Percentiles rank a stretch among this genome's conserved stretches.
Conservation (phyloP, 179 eudicot genomes). For the Carnegiea gigantea region DNA sequence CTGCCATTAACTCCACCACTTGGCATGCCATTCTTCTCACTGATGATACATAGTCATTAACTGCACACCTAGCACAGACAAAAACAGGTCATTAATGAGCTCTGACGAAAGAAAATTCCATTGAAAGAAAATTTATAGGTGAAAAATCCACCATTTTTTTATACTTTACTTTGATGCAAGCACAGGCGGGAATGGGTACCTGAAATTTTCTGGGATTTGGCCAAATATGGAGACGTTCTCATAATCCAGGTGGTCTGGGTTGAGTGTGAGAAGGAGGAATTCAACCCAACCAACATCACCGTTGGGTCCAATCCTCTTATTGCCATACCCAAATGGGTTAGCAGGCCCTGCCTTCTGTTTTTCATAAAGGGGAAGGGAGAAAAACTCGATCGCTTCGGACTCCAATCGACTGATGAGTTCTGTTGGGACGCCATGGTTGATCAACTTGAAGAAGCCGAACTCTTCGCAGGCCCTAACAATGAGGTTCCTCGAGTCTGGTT, state of each 20-base stretch:
- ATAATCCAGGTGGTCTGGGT: background rate
- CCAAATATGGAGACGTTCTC: background rate
- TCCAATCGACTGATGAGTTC: constrained; percentile 22
- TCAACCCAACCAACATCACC: constrained; percentile 28
- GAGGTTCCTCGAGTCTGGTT: constrained; percentile 8
- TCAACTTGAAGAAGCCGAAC: constrained; percentile 29
- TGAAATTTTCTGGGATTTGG: constrained; percentile 3
- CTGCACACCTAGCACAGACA: constrained; percentile 15
- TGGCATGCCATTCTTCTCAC: constrained; percentile 31
- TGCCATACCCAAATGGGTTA: constrained; percentile 23
- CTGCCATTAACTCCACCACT: constrained; percentile 21
- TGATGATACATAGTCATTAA: constrained; percentile 20
- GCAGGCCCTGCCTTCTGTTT: constrained; percentile 21
- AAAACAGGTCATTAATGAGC: too few species aligned
- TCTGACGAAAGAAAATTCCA: too few species aligned
- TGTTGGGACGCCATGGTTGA: constrained; percentile 28
- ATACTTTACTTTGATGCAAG: too few species aligned
- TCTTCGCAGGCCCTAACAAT: constrained; percentile 31
- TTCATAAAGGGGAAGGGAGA: constrained; percentile 28
- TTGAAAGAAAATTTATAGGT: too few species aligned
- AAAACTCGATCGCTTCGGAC: constrained; percentile 16
- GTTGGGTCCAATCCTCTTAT: constrained; percentile 19
- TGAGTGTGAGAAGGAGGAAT: constrained; percentile 9
- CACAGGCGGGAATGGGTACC: background rate
- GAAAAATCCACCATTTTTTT: too few species aligned